Base-by-base conservation (phyloP, 306 rosid species). In the Castanospermum australe region DNA sequence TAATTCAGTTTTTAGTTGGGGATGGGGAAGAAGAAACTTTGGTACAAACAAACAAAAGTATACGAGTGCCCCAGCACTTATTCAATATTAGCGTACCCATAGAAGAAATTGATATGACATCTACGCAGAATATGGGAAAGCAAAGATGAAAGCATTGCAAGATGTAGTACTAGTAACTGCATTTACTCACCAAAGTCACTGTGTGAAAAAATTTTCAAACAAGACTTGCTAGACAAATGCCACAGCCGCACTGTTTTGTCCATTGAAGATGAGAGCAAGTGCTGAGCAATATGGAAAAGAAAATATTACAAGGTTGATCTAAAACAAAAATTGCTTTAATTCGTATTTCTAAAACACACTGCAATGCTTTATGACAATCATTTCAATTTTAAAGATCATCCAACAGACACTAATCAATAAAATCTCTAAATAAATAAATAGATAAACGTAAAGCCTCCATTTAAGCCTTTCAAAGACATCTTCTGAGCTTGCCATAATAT, bases 221-320 rank as follows among this genome's bases (percentile, higher is more conserved):
- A 96, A 84, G 98, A 79, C 67, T 90, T 71, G 91, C 87, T 91
- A 63, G 97, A 80, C 75, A 96, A 79, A 76, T 96, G 89, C 99
- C 99, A 96, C 54, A 96, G 92, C 87, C 98, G 92, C 83, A 96
- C 99, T 4, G 99, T 96, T 90, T 96, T 96, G 90, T 96, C 99
- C 99, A 96, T 96, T 73, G 99, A 96, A 76, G 99, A 93, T 79
- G 99, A 96, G 86, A 96, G 99, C 90, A 96, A 83, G 48, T 89
- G 96, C 99, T 96, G 96, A 42, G 47, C 60, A 84, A 32, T 68
- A 75, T 18, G 38, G 39, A 68, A 33, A 60, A 78, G 32, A 56
- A 85, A 48, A 36, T 28, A 57, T 88, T 76, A 72, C 38, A 32
- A 63, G 67, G 76, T 80, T 64, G 68, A 20, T 71, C 22, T 13